Percentiles rank a stretch among this genome's conserved stretches.
Conservation (phyloP, 768 basidiomycete genomes). For the Boletus tomentosulus region DNA sequence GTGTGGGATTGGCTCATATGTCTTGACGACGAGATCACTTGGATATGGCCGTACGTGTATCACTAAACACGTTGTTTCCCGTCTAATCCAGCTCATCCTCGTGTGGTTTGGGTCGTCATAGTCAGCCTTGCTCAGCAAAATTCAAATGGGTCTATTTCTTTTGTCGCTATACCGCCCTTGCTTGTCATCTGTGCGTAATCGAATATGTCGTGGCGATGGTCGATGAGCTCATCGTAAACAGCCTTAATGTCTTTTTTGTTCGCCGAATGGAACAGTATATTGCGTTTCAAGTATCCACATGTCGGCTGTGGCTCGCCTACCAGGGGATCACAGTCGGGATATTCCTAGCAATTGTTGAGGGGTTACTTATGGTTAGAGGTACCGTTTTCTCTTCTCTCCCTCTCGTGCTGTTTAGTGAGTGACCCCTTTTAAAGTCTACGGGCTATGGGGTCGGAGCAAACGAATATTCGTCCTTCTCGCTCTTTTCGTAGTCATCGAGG, state of each 20-base stretch:
- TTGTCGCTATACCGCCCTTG: slow-evolving; percentile 7
- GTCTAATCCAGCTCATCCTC: background rate
- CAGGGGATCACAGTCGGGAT: slow-evolving; percentile 2
- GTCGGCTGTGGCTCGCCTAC: slow-evolving; percentile 9
- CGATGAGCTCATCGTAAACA: background rate
- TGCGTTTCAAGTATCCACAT: background rate
- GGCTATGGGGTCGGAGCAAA: slow-evolving; percentile 3
- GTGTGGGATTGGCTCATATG: slow-evolving; percentile 11
- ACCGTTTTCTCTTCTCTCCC: background rate
- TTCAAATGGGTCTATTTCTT: slow-evolving; percentile 10
- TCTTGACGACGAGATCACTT: slow-evolving; percentile 6
- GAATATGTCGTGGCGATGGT: background rate
- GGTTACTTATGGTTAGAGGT: slow-evolving; percentile 10
- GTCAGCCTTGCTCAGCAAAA: background rate
- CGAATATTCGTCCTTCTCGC: slow-evolving; percentile 1
- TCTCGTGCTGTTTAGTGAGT: background rate
- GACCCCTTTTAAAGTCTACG: slow-evolving; percentile 2
- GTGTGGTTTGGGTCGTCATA: background rate
- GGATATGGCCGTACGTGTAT: slow-evolving; percentile 6
- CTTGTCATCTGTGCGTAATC: slow-evolving; percentile 6
- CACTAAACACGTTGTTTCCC: background rate
- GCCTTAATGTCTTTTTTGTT: slow-evolving; percentile 2
- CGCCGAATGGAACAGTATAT: slow-evolving; percentile 3
- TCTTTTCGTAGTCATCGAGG: background rate
- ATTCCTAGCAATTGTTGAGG: slow-evolving; percentile 9